Percentiles rank a stretch among this genome's conserved stretches.
Evolutionary conservation across 495 filamentous ascomycete species (phyloP).

Genomic region (Neurospora intermedia): DNA sequence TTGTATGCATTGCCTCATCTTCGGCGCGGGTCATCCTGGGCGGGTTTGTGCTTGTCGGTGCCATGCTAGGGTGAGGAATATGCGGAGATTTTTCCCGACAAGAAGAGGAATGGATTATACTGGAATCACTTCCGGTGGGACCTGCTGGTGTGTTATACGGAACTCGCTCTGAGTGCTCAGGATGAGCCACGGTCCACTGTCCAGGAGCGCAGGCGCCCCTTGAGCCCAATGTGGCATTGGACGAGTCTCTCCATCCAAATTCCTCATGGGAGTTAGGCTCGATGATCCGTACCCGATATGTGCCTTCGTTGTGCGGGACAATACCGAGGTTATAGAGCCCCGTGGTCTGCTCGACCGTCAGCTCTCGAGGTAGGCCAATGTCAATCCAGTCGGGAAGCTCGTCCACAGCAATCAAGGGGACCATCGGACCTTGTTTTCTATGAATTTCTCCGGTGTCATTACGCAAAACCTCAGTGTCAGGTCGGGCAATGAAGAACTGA

Average conservation of each 20-base stretch:
- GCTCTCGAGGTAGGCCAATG: conserved; percentile 28
- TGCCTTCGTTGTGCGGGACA: conserved; percentile 13
- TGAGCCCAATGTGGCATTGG: neutral
- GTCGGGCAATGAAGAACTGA: conserved; percentile 29
- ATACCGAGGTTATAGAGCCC: conserved; percentile 30
- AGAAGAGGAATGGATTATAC: neutral
- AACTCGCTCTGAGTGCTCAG: neutral
- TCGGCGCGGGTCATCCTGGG: neutral
- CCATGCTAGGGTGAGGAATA: neutral
- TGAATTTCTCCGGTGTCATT: conserved; percentile 9
- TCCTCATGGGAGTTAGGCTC: neutral
- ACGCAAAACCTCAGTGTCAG: conserved; percentile 5
- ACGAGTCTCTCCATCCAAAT: neutral
- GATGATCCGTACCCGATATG: conserved; percentile 22
- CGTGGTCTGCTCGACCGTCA: conserved; percentile 26
- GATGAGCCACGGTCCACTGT: neutral
- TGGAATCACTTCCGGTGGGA: neutral
- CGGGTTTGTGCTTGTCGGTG: neutral
- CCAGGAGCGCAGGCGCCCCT: neutral
- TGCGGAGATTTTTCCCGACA: neutral
- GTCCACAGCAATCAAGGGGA: conserved; percentile 35
- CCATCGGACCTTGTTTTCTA: conserved; percentile 20
- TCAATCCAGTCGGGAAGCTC: conserved; percentile 33
- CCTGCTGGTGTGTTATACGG: neutral
- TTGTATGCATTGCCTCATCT: neutral